Base-by-base conservation (phyloP, 352 stramenopile genomes). In the Phytophthora europaea region DNA sequence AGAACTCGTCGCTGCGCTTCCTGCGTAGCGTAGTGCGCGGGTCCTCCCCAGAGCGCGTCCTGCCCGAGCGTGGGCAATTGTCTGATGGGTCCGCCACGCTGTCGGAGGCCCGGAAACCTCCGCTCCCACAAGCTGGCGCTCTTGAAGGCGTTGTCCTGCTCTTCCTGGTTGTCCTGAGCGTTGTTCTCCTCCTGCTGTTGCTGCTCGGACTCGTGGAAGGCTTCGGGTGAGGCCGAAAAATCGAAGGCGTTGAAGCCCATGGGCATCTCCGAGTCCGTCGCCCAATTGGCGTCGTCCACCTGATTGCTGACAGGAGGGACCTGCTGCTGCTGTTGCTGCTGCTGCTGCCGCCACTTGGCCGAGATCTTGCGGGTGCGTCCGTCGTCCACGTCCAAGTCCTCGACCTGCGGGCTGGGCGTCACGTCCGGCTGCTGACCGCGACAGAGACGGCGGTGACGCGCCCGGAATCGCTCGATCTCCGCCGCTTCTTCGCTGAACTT, bases 241-340 rank as follows among this genome's bases (percentile, higher is more conserved):
- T 87, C 80, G 62, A 89, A 87, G 20, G 82, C 82, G 56, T 86
- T 87, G 40, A 85, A 82, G 43, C 53, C 34, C 62, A 64, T 51
- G 58, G 56, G 62, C 65, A 73, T 54, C 51, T 78, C 70, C 12
- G 67, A 28, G 28, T 59, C 57, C 33, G 34, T 53, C 8, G 51
- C 36, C 64, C 61, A 67, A 36, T 60, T 52, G 23, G 56, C 56
- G 8, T 74, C 68, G 12, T 72, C 38, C 13, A 75, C 65, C 34
- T 80, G 78, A 9, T 80, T 78, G 48, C 77, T 43, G 10, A 45
- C 13, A 4, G 38, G 38, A 45, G 67, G 66, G 40, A 73, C 22
- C 20, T 68, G 72, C 8, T 65, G 64, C 45, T 73, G 73, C 26
- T 75, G 61, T 16, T 43, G 36, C 5, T 43, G 36, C 26, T 77